Conservation (phyloP, 2,329 filamentous ascomycete species). For the Sporothrix phasma region DNA sequence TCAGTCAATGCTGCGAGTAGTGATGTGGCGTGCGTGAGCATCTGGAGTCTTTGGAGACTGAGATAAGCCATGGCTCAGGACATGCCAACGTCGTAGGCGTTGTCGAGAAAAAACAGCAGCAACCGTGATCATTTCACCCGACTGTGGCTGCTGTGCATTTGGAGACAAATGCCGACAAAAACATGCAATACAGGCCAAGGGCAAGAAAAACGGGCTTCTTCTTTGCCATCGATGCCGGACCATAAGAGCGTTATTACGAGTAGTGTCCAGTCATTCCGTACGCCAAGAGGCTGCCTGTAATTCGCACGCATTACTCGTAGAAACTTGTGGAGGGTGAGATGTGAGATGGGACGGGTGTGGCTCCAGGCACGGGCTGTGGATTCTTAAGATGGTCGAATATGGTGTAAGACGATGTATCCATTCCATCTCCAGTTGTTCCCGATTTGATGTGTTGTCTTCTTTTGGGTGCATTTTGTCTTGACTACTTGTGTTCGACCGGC, state of each 20-base stretch:
- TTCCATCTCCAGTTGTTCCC: background rate
- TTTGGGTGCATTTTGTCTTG: background rate
- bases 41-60: too few species aligned
- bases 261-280: too few species aligned
- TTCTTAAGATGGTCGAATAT: background rate
- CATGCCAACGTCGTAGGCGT: background rate
- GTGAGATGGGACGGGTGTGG: slow-evolving; percentile 3
- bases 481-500: background rate
- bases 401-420: background rate
- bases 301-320: background rate
- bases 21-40: background rate
- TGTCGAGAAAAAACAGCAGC: background rate
- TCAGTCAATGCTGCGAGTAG: too few species aligned
- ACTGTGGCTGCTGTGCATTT: background rate
- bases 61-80: background rate
- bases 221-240: background rate
- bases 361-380: slow-evolving; percentile 2
- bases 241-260: too few species aligned
- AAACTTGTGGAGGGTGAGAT: background rate
- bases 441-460: background rate
- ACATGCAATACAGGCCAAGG: background rate
- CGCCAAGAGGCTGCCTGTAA: background rate
- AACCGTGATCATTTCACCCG: background rate
- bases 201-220: background rate
- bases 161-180: background rate